Evolutionary conservation across 345 rosid species (phyloP).

Genomic region (Toxicodendron radicans): DNA sequence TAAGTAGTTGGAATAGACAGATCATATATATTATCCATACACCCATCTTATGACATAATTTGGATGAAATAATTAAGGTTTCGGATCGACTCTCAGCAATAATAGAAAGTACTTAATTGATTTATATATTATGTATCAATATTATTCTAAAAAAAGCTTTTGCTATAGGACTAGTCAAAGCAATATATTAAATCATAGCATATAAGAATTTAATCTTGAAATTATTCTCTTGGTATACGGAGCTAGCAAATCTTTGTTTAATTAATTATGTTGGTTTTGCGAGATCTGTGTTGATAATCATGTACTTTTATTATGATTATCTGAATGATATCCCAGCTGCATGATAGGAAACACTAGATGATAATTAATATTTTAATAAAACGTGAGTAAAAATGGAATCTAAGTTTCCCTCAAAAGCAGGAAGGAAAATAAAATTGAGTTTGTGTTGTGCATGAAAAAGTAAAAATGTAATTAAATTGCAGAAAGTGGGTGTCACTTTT

Average conservation of each 20-base stretch:
- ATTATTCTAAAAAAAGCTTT: neutral
- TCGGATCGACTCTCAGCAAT: neutral
- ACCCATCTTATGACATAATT: neutral
- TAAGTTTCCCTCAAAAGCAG: slow-evolving; percentile 60
- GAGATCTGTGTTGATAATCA: slow-evolving; percentile 22
- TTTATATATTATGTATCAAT: neutral
- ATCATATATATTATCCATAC: too few species aligned
- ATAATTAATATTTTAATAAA: slow-evolving; percentile 10
- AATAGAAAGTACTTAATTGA: neutral
- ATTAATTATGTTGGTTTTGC: slow-evolving; percentile 14
- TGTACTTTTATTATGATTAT: slow-evolving; percentile 25
- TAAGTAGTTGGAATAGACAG: too few species aligned
- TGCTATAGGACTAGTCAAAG: neutral
- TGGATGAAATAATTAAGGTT: neutral
- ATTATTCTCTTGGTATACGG: slow-evolving; percentile 19
- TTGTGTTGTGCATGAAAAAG: slow-evolving; percentile 38
- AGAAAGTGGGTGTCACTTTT: slow-evolving; percentile 85
- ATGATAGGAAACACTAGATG: slow-evolving; percentile 7
- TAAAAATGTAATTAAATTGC: slow-evolving; percentile 44
- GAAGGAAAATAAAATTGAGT: slow-evolving; percentile 41
- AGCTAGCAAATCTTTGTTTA: slow-evolving; percentile 19
- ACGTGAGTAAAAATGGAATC: slow-evolving; percentile 40
- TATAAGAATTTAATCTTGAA: neutral
- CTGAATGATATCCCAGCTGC: slow-evolving; percentile 23
- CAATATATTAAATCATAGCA: neutral